Evolutionary conservation across 331 rosid genomes (phyloP), one percentile per base, ranked within the genome.

Genomic region (Malus hybrid): DNA sequence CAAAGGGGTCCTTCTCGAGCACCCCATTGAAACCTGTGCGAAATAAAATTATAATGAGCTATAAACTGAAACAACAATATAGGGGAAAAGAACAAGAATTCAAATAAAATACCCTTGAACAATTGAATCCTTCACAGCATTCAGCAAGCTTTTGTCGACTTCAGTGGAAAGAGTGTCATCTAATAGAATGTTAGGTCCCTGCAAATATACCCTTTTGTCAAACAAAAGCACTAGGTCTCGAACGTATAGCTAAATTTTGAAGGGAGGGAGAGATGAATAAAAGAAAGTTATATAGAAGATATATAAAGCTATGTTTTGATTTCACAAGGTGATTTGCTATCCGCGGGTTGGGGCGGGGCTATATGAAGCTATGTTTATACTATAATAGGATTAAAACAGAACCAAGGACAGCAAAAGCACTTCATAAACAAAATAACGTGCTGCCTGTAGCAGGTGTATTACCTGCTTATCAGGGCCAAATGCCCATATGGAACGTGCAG

Each of bases 381-480:
- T 11, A 54, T 4, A 32, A 14, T 19, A 16, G 33, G 18, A 72
- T 24, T 65, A 65, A 65, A 7, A 65, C 3, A 33, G 46, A 31
- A 65, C 69, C 24, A 65, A 65, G 24, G 46, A 32, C 46, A 31
- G 4, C 18, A 18, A 64, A 64, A 64, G 4, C 16, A 52, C 69
- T 32, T 64, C 6, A 3, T 31, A 16, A 31, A 15, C 42, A 64
- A 7, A 18, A 64, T 31, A 64, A 16, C 11, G 27, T 18, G 69
- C 6, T 31, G 44, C 69, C 16, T 31, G n/a, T 65, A 65, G 11
- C 7, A 32, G 14, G 46, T 64, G 24, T 15, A 64, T 14, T 86
- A 93, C 99, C 96, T 90, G 97, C 86, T 92, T 92, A 80, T 94
- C 97, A 72, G 99, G 99, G 80, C 99, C 99, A 84, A 94, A 92